These are phyloP conservation scores for Starmerella sirachaensis DNA, from an alignment of 805 yeast species.

Conservation along the genomic window DNA sequence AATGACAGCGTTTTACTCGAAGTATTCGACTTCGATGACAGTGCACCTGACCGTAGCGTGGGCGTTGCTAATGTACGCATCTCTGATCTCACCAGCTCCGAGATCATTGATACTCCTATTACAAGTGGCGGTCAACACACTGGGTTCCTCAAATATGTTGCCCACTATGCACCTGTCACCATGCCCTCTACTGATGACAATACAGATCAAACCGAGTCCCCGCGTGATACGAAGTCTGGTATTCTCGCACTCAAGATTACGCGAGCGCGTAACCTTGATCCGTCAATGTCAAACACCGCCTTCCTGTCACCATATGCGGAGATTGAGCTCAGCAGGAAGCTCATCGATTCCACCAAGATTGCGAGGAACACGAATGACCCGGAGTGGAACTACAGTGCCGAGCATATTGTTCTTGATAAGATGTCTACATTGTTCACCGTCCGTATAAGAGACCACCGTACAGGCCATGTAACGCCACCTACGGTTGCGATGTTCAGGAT, in stretches of 20 bases:
- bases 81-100: conserved; percentile 43
- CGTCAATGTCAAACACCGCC: conserved; percentile 33
- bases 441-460: conserved; percentile 50
- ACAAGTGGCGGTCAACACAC: conserved; percentile 73
- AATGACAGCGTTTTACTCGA: conserved; percentile 72
- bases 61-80: conserved; percentile 70
- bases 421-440: conserved; percentile 58
- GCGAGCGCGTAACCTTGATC: conserved; percentile 47
- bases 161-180: conserved; percentile 66
- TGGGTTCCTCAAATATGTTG: conserved; percentile 60
- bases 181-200: conserved; percentile 25
- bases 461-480: conserved; percentile 43
- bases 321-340: conserved; percentile 50
- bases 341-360: conserved; percentile 45
- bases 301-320: conserved; percentile 60
- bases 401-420: conserved; percentile 60
- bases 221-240: conserved; percentile 93
- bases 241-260: conserved; percentile 56
- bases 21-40: conserved; percentile 65
- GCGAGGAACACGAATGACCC: conserved; percentile 55
- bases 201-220: conserved; percentile 44
- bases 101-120: conserved; percentile 43
- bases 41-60: conserved; percentile 61
- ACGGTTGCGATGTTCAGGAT: conserved; percentile 44
- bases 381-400: conserved; percentile 49